Evolutionary conservation across 2,329 filamentous ascomycete species (phyloP).

Genomic region (Neobulgaria alba): DNA sequence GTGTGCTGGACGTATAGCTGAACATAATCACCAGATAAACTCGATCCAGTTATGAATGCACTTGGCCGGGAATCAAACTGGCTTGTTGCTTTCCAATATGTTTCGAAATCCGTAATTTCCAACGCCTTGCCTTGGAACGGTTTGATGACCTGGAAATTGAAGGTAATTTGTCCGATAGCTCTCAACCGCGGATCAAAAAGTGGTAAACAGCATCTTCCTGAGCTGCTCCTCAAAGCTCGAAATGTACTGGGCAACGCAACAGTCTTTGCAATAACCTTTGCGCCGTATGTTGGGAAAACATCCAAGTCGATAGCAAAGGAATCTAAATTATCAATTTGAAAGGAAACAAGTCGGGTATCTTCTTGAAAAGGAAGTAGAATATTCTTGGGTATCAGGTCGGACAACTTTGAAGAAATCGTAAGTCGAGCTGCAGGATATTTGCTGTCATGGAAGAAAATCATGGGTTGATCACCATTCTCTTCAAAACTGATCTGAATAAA

Average conservation of each 20-base stretch:
- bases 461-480: conserved; percentile 61
- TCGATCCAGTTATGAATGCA: conserved; percentile 88
- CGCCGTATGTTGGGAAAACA: conserved; percentile 93
- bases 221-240: conserved; percentile 63
- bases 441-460: conserved; percentile 93
- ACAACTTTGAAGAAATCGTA: conserved; percentile 93
- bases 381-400: conserved; percentile 92
- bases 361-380: conserved; percentile 93
- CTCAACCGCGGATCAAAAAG: conserved; percentile 87
- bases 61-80: conserved; percentile 79
- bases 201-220: conserved; percentile 74
- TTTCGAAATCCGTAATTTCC: conserved; percentile 96
- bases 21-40: conserved; percentile 90
- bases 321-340: conserved; percentile 90
- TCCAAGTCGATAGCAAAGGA: conserved; percentile 95
- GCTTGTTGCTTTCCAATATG: conserved; percentile 98
- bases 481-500: conserved; percentile 91
- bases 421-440: conserved; percentile 93
- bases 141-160: conserved; percentile 93
- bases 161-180: conserved; percentile 87
- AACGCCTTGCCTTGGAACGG: conserved; percentile 87
- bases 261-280: conserved; percentile 93
- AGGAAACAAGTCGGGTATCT: conserved; percentile 85
- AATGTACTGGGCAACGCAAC: conserved; percentile 87
- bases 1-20: conserved; percentile 88